phyloP scores from a whole-genome alignment of 2,329 filamentous ascomycete species.

The Fusarium tricinctum region DNA sequence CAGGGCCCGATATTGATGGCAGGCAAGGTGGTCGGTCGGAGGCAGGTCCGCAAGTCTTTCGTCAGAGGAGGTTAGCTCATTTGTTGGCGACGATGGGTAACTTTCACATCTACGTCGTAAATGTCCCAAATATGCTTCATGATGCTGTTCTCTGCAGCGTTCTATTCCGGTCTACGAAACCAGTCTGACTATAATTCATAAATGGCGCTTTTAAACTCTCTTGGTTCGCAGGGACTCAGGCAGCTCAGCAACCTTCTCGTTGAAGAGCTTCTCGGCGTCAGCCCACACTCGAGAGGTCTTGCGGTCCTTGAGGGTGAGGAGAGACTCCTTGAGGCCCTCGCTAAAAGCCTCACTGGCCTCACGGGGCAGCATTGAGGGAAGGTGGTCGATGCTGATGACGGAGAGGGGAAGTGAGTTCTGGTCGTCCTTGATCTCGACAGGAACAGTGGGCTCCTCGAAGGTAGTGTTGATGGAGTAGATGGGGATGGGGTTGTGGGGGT shows the following conservation, averaged over 20 bases:
- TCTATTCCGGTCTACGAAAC: constrained; percentile 38
- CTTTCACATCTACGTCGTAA: neutral
- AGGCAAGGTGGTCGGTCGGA: too few relatives aligned
- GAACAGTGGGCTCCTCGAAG: constrained; percentile 88
- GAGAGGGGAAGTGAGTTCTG: constrained; percentile 70
- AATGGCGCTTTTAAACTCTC: constrained; percentile 39
- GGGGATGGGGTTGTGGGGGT: constrained; percentile 78
- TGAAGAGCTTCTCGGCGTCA: constrained; percentile 85
- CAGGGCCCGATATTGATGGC: too few relatives aligned
- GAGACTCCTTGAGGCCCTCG: constrained; percentile 79
- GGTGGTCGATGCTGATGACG: constrained; percentile 90
- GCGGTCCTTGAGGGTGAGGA: constrained; percentile 83
- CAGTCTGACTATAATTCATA: constrained; percentile 14
- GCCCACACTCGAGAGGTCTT: constrained; percentile 83
- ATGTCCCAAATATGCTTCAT: neutral
- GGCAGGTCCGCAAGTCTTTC: too few relatives aligned
- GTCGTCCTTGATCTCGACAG: constrained; percentile 72
- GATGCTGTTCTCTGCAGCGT: constrained; percentile 16
- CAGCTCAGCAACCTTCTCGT: constrained; percentile 76
- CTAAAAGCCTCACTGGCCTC: constrained; percentile 91
- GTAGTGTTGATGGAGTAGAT: constrained; percentile 89
- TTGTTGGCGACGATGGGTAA: neutral
- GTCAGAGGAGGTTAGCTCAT: too few relatives aligned
- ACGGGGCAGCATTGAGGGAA: constrained; percentile 85
- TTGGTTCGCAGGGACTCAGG: constrained; percentile 46